These are phyloP conservation scores for Bothriochloa decipiens DNA, from an alignment of 176 grass and related monocot species.

Conservation along the genomic window DNA sequence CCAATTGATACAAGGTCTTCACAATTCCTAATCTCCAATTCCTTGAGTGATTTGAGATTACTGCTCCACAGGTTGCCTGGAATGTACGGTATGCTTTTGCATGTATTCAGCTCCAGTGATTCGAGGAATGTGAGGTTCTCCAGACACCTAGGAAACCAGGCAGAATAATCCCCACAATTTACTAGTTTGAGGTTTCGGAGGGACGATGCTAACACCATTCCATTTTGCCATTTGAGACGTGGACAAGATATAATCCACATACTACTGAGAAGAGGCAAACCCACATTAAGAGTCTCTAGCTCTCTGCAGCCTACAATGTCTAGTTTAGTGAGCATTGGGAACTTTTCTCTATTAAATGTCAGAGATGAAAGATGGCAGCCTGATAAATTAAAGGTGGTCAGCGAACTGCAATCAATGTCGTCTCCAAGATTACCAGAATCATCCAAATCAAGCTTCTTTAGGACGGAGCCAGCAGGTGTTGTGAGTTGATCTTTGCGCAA, in stretches of 20 bases:
- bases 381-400: not conserved
- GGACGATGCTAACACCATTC: not conserved
- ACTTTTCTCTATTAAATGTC: not conserved
- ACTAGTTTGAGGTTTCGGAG: not conserved
- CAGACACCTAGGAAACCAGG: too few species aligned
- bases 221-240: not conserved
- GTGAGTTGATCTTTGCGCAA: not conserved
- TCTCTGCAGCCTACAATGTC: not conserved
- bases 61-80: too few species aligned
- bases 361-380: not conserved
- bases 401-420: not conserved
- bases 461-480: not conserved
- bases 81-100: too few species aligned
- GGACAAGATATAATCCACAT: too few species aligned
- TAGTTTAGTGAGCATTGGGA: not conserved
- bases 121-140: too few species aligned
- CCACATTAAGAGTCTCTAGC: not conserved
- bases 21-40: too few species aligned
- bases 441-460: not conserved
- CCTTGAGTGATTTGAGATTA: too few species aligned
- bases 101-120: too few species aligned
- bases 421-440: not conserved
- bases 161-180: too few species aligned
- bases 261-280: too few species aligned
- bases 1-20: too few species aligned